Conservation (phyloP, 2,329 filamentous ascomycete species). For the Trichoderma sp. region DNA sequence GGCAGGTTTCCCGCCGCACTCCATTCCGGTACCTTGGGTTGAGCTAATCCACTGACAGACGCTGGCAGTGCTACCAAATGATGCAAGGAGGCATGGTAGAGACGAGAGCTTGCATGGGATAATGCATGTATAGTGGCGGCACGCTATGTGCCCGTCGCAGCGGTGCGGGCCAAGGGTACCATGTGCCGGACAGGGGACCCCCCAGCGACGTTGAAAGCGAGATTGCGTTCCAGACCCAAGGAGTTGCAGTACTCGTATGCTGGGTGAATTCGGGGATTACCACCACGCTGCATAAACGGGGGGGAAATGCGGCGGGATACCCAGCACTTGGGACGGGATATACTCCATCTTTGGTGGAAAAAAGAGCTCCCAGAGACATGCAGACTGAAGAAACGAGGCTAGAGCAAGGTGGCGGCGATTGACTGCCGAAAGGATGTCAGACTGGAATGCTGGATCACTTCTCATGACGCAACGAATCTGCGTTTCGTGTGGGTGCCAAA, state of each 20-base stretch:
- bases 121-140: background rate
- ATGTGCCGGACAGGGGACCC: constrained; percentile 20
- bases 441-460: constrained; percentile 15
- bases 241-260: constrained; percentile 4
- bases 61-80: constrained; percentile 16
- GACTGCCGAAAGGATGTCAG: constrained; percentile 2
- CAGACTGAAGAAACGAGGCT: background rate
- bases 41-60: constrained; percentile 16
- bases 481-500: constrained; percentile 5
- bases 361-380: background rate
- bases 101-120: constrained; percentile 14
- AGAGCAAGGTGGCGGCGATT: background rate
- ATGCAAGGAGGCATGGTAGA: constrained; percentile 10
- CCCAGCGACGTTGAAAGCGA: constrained; percentile 18
- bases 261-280: constrained; percentile 5
- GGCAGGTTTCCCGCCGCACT: constrained; percentile 12
- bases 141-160: constrained; percentile 8
- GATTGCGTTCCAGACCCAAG: constrained; percentile 13
- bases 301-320: background rate
- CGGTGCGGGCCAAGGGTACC: constrained; percentile 7
- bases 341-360: background rate
- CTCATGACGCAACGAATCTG: constrained; percentile 15
- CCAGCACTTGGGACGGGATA: background rate
- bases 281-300: constrained; percentile 21
- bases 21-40: constrained; percentile 22